phyloP scores from a whole-genome alignment of 208 protist species.

The Trypanosoma conorhini region DNA sequence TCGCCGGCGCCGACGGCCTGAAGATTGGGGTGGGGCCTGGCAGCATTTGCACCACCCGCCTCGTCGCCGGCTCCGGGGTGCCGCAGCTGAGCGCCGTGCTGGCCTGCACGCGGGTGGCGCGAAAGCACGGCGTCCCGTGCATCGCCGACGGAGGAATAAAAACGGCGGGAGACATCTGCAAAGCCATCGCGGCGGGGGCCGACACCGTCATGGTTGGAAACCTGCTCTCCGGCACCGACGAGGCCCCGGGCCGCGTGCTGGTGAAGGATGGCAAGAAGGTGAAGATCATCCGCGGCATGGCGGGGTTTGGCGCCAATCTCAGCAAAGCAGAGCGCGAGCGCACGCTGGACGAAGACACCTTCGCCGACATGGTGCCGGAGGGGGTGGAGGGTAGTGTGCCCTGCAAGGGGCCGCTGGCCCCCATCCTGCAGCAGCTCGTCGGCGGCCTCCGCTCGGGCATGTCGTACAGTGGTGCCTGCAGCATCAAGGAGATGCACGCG shows the following conservation, averaged over 20 bases:
- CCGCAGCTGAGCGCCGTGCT: constrained; percentile 89
- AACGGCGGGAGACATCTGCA: constrained; percentile 82
- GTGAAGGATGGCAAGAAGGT: constrained; percentile 92
- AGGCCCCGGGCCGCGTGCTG: constrained; percentile 82
- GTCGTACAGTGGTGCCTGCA: constrained; percentile 87
- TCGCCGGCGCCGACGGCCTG: constrained; percentile 87
- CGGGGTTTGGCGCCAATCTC: constrained; percentile 89
- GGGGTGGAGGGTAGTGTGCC: constrained; percentile 89
- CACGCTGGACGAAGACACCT: constrained; percentile 79
- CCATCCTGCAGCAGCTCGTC: constrained; percentile 85
- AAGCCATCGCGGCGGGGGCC: constrained; percentile 89
- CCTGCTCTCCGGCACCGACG: constrained; percentile 90
- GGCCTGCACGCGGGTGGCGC: constrained; percentile 66
- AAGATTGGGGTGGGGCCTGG: constrained; percentile 91
- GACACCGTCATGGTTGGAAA: constrained; percentile 91
- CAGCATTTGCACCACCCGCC: constrained; percentile 89
- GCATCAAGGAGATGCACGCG: constrained; percentile 80
- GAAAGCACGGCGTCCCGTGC: constrained; percentile 68
- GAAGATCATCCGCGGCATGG: constrained; percentile 93
- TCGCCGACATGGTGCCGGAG: constrained; percentile 86
- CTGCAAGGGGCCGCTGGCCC: constrained; percentile 75
- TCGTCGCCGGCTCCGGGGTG: constrained; percentile 83
- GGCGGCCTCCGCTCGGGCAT: constrained; percentile 89
- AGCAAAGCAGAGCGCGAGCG: constrained; percentile 90
- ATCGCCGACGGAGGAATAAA: constrained; percentile 92